Percentiles rank a stretch among this genome's conserved stretches.
phyloP scores from a whole-genome alignment of 768 basidiomycete species.

The Leccinum boreale region DNA sequence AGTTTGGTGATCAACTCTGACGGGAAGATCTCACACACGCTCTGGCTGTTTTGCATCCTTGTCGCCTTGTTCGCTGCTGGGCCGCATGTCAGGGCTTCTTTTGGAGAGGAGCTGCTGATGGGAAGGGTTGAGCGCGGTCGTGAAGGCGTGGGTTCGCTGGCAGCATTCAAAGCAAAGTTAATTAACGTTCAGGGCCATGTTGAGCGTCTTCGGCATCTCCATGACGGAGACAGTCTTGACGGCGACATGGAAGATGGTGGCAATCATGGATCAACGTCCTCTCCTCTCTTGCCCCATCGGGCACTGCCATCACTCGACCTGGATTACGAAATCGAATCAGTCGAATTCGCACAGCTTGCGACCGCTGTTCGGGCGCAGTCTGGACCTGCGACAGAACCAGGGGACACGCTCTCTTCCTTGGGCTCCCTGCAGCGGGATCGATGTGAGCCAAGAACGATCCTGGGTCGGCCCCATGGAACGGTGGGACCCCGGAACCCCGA shows the following conservation, averaged over 20 bases:
- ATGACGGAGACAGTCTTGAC: conserved; percentile 15
- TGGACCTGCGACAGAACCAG: conserved; percentile 3
- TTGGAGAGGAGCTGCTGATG: conserved; percentile 13
- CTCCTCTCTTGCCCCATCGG: conserved; percentile 22
- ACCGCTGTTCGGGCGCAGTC: not conserved
- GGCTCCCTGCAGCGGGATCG: not conserved
- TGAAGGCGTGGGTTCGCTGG: conserved; percentile 13
- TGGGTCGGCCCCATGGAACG: not conserved
- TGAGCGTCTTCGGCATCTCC: conserved; percentile 16
- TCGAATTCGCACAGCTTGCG: conserved; percentile 11
- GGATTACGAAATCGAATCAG: conserved; percentile 20
- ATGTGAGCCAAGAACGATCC: not conserved
- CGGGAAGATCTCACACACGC: conserved; percentile 45
- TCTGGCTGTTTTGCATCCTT: conserved; percentile 47
- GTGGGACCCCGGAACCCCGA: conserved; percentile 11
- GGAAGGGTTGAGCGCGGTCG: conserved; percentile 9
- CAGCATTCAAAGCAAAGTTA: conserved; percentile 23
- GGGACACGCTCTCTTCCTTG: conserved; percentile 7
- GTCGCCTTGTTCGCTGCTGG: conserved; percentile 18
- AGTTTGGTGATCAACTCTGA: conserved; percentile 46
- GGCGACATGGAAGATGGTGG: conserved; percentile 17
- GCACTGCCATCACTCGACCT: conserved; percentile 6
- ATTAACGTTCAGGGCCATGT: conserved; percentile 23
- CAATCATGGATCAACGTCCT: conserved; percentile 22
- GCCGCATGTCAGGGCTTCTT: conserved; percentile 9